Evolutionary conservation across 306 rosid genomes (phyloP).

Genomic region (Pyrus communis): DNA sequence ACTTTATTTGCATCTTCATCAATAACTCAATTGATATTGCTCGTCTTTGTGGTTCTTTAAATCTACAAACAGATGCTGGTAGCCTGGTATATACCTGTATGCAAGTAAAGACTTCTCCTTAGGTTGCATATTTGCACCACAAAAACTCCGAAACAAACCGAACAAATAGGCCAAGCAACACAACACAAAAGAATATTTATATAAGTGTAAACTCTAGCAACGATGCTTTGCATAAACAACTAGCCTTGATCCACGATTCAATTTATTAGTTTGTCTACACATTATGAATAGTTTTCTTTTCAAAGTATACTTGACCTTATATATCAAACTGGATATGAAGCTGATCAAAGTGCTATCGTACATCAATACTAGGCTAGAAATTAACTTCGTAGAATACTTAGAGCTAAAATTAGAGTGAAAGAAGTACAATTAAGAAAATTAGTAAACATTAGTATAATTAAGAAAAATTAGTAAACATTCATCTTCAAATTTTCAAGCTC

Average conservation of each 20-base stretch:
- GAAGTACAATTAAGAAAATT: no score
- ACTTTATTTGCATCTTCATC: no score
- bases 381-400: background rate
- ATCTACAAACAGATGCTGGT: conserved; percentile 21
- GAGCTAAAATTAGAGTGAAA: background rate
- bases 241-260: background rate
- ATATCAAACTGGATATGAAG: background rate
- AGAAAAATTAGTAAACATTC: no score
- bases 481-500: no score
- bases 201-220: background rate
- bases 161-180: background rate
- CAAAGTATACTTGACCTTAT: background rate
- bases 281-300: background rate
- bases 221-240: background rate
- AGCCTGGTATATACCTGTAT: conserved; percentile 26
- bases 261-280: background rate
- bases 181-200: background rate
- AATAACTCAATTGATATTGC: conserved; percentile 39
- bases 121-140: background rate
- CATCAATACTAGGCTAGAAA: background rate
- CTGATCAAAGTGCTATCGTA: background rate
- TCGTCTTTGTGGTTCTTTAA: conserved; percentile 28
- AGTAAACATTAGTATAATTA: no score
- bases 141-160: background rate
- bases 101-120: background rate